Evolutionary conservation across 805 yeast genomes (phyloP).

Genomic region (Ogataea dorogensis): DNA sequence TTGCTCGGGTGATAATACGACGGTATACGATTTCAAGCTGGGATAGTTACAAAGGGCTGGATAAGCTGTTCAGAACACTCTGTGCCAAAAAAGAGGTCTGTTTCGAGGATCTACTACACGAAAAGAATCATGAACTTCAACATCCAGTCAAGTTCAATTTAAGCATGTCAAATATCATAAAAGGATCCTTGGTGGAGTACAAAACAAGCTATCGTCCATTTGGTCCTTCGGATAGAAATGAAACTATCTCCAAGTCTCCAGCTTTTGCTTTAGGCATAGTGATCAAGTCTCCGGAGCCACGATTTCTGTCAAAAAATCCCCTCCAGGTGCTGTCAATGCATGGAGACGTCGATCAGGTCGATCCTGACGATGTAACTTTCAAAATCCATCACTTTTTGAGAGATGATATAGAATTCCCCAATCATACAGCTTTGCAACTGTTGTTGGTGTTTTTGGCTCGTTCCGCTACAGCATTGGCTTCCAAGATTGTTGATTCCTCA

Average conservation of each 20-base stretch:
- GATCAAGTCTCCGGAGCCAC: conserved; percentile 2
- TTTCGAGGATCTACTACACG: background rate
- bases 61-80: background rate
- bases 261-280: conserved; percentile 4
- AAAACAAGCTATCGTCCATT: background rate
- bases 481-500: background rate
- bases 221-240: background rate
- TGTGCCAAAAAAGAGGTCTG: background rate
- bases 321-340: conserved; percentile 19
- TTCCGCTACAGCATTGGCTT: conserved; percentile 1
- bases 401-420: background rate
- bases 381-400: conserved; percentile 15
- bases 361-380: conserved; percentile 45
- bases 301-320: conserved; percentile 1
- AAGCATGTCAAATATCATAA: background rate
- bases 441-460: conserved; percentile 3
- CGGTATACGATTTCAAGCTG: background rate
- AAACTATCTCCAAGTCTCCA: background rate
- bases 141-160: conserved; percentile 3
- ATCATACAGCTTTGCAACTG: conserved; percentile 1
- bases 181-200: conserved; percentile 4
- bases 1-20: background rate
- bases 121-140: background rate
- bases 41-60: conserved; percentile 1
- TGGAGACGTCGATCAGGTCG: conserved; percentile 53